These are phyloP conservation scores for Floccularia luteovirens DNA, from an alignment of 768 basidiomycete genomes.

Conservation along the genomic window DNA sequence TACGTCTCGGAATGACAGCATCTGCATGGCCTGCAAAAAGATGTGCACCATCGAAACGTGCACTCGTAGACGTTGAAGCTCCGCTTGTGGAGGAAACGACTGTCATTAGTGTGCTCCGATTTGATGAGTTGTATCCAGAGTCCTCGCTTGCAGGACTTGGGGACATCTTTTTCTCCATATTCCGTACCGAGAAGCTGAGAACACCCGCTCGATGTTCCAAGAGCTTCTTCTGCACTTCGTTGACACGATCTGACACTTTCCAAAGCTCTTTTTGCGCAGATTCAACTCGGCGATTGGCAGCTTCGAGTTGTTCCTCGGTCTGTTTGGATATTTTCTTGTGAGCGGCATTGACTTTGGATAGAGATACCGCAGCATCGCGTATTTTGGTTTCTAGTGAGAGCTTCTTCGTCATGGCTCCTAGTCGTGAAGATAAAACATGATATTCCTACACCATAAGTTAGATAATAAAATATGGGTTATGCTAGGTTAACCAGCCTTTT, in stretches of 20 bases:
- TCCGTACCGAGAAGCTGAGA: constrained; percentile 62
- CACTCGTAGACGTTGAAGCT: constrained; percentile 31
- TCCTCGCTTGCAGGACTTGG: constrained; percentile 28
- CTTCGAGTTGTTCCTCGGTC: constrained; percentile 62
- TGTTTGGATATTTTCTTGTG: constrained; percentile 57
- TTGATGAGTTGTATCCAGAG: constrained; percentile 48
- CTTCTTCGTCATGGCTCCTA: constrained; percentile 63
- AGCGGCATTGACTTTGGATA: constrained; percentile 58
- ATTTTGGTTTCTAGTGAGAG: constrained; percentile 80
- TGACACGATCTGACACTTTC: constrained; percentile 55
- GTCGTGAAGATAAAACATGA: constrained; percentile 56
- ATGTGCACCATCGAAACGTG: constrained; percentile 76
- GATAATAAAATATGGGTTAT: constrained; percentile 5
- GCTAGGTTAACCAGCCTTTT: constrained; percentile 29
- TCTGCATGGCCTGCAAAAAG: constrained; percentile 78
- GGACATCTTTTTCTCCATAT: constrained; percentile 50
- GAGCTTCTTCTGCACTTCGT: constrained; percentile 54
- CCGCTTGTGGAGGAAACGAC: constrained; percentile 36
- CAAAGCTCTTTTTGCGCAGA: constrained; percentile 63
- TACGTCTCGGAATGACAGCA: constrained; percentile 43
- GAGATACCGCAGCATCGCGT: constrained; percentile 75
- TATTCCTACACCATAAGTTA: constrained; percentile 50
- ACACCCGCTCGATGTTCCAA: constrained; percentile 83
- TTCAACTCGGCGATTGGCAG: constrained; percentile 69
- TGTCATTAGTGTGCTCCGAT: constrained; percentile 42